Conservation (phyloP, 2,329 filamentous ascomycete genomes). For the Rhinocladiella mackenziei region DNA sequence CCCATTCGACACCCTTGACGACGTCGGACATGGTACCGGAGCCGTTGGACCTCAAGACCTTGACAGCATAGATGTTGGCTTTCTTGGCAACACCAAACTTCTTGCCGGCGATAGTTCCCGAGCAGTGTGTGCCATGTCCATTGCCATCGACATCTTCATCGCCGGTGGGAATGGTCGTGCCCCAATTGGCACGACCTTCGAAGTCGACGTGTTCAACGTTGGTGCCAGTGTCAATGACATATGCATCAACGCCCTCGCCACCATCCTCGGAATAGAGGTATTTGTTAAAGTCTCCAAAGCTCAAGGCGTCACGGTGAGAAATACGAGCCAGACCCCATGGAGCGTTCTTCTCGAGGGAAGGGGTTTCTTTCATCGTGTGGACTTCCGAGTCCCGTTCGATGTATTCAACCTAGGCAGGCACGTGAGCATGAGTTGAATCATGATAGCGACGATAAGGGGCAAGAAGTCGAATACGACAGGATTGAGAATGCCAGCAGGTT, state of each 20-base stretch:
- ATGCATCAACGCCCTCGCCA: slow-evolving; percentile 97
- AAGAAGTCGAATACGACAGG: neutral
- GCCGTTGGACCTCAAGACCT: slow-evolving; percentile 95
- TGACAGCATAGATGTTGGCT: slow-evolving; percentile 93
- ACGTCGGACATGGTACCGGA: slow-evolving; percentile 98
- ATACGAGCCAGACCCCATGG: slow-evolving; percentile 99
- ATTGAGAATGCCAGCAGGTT: neutral
- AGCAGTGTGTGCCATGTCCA: slow-evolving; percentile 98
- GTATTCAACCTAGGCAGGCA: slow-evolving; percentile 71
- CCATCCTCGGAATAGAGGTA: slow-evolving; percentile 87
- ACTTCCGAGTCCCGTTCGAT: slow-evolving; percentile 94
- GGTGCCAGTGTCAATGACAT: slow-evolving; percentile 97
- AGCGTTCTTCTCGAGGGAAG: slow-evolving; percentile 77
- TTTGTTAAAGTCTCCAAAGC: slow-evolving; percentile 89
- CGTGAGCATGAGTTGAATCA: slow-evolving; percentile 21
- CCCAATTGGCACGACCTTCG: slow-evolving; percentile 91
- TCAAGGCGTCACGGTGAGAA: slow-evolving; percentile 83
- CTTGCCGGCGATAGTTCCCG: slow-evolving; percentile 93
- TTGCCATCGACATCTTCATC: slow-evolving; percentile 89
- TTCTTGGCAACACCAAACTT: slow-evolving; percentile 99
- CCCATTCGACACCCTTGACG: slow-evolving; percentile 96
- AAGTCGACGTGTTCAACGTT: slow-evolving; percentile 95
- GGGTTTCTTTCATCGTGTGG: slow-evolving; percentile 62
- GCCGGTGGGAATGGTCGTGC: slow-evolving; percentile 84
- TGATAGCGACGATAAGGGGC: slow-evolving; percentile 6